Percentiles rank a stretch among this genome's conserved stretches.
Evolutionary conservation across 371 early-diverging fungal species (phyloP).

Genomic region (Actinomortierella ambigua): DNA sequence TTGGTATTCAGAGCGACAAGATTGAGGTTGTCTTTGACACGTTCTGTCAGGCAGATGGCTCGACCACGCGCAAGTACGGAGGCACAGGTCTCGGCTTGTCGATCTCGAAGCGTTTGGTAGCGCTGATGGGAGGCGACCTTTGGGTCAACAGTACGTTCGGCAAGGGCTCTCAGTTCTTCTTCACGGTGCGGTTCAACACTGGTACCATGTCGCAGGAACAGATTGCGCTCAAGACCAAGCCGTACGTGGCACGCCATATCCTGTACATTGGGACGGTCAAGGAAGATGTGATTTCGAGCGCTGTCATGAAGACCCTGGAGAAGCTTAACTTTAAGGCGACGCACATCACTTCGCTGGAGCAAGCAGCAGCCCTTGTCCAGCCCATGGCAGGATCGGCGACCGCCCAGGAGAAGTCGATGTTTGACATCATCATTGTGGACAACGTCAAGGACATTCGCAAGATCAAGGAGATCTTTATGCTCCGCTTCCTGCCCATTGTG

Average conservation of each 20-base stretch:
- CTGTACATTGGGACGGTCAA: slow-evolving; percentile 52
- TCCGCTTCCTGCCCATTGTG: slow-evolving; percentile 69
- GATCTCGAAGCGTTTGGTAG: slow-evolving; percentile 75
- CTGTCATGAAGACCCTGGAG: slow-evolving; percentile 35
- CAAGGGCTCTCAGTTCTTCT: slow-evolving; percentile 75
- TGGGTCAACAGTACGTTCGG: slow-evolving; percentile 76
- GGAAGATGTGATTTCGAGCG: slow-evolving; percentile 36
- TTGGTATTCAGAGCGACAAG: slow-evolving; percentile 82
- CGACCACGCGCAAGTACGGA: slow-evolving; percentile 83
- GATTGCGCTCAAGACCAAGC: slow-evolving; percentile 50
- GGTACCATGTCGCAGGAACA: slow-evolving; percentile 48
- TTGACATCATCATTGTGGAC: slow-evolving; percentile 63
- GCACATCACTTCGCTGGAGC: slow-evolving; percentile 46
- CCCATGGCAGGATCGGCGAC: slow-evolving; percentile 14
- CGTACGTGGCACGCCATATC: slow-evolving; percentile 52
- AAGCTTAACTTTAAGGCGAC: slow-evolving; percentile 52
- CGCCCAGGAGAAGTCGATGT: slow-evolving; percentile 34
- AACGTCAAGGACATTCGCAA: slow-evolving; percentile 54
- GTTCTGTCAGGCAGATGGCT: slow-evolving; percentile 82
- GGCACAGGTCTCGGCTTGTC: slow-evolving; percentile 89
- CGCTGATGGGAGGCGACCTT: slow-evolving; percentile 80
- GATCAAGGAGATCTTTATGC: slow-evolving; percentile 53
- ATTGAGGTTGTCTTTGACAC: slow-evolving; percentile 78
- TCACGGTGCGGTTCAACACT: slow-evolving; percentile 58
- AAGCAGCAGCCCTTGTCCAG: slow-evolving; percentile 33